A percentile compares a stretch with the other conserved stretches of the same genome.
These are phyloP conservation scores for Pseudohalonectria lignicola DNA, from an alignment of 2,329 filamentous ascomycete genomes.

Conservation along the genomic window DNA sequence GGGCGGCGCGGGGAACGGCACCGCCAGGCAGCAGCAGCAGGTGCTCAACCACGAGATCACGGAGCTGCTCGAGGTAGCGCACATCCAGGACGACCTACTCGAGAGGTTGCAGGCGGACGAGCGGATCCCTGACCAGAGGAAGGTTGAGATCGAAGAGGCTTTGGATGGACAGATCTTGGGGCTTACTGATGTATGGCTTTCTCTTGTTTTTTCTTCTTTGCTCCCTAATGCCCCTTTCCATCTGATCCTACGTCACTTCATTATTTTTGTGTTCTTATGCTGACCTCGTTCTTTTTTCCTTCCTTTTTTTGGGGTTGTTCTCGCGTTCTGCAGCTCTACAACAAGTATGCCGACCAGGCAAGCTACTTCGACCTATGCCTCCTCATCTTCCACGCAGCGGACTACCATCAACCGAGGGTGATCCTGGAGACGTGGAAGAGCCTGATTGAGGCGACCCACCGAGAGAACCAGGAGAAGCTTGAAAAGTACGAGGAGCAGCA, in stretches of 20 bases:
- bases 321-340: constrained; percentile 60
- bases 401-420: constrained; percentile 79
- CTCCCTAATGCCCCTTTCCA: too few species aligned
- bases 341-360: constrained; percentile 80
- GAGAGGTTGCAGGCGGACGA: constrained; percentile 64
- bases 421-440: constrained; percentile 79
- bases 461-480: constrained; percentile 33
- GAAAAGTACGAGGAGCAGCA: constrained; percentile 22
- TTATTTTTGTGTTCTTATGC: too few species aligned
- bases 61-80: constrained; percentile 81
- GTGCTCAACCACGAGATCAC: constrained; percentile 74
- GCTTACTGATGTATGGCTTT: constrained; percentile 58
- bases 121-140: constrained; percentile 54
- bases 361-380: constrained; percentile 86
- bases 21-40: constrained; percentile 73
- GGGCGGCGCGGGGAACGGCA: too few species aligned
- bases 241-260: too few species aligned
- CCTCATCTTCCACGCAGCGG: constrained; percentile 82
- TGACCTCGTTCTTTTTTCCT: constrained; percentile 4
- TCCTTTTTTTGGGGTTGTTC: constrained; percentile 1
- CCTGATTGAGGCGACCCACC: constrained; percentile 63
- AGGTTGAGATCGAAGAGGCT: constrained; percentile 50
- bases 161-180: constrained; percentile 71
- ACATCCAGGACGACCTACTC: constrained; percentile 87
- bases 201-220: too few species aligned